Base-by-base conservation (phyloP, 805 yeast genomes). In the Metschnikowia dekortorum region DNA sequence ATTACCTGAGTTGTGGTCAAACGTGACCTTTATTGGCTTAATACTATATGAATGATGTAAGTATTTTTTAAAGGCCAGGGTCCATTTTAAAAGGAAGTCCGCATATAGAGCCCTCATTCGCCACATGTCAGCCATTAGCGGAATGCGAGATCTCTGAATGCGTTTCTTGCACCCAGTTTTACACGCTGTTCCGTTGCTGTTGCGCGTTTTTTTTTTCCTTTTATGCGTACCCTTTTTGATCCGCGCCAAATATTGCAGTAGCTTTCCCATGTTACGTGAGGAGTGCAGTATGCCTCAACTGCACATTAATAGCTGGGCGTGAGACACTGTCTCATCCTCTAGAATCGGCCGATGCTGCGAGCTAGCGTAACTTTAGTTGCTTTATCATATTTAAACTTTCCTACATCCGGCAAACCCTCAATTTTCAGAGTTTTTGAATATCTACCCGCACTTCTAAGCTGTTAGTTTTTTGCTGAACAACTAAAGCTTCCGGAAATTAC, bases 291-390 rank as follows among this genome's bases (percentile, higher is more conserved):
- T 33, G 32, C 26, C 34, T 14, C 26, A 26, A 22, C 31, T 42
- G 45, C 38, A 32, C 26, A 26, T n/a, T 33, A 14, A 10, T 34
- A 13, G 38, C 38, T 31, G 38, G 32, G 22, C 38, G 32, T 42
- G 45, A 42, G 45, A 42, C 44, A 40, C 45, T 42, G 30, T 42
- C 45, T 33, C 45, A 42, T 18, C 6, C 14, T 41, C n/a, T 8
- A 31, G 13, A 42, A 42, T 42, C 31, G n/a, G 30, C 32, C 14
- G 16, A 39, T 39, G 18, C 16, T 30, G 44, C 44, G 26, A 11
- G 45, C 29, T 13, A 32, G 32, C 29, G 36, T 32, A 22, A 33
- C 4, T n/a, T 42, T 42, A 22, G 38, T 26, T 42, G 45, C 26
- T 30, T 39, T n/a, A 10, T 16, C 37, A 22, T 42, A 42, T 22